A percentile compares a stretch with the other conserved stretches of the same genome.
Conservation (phyloP, 805 yeast genomes). For the Nakazawaea molendinolei region DNA sequence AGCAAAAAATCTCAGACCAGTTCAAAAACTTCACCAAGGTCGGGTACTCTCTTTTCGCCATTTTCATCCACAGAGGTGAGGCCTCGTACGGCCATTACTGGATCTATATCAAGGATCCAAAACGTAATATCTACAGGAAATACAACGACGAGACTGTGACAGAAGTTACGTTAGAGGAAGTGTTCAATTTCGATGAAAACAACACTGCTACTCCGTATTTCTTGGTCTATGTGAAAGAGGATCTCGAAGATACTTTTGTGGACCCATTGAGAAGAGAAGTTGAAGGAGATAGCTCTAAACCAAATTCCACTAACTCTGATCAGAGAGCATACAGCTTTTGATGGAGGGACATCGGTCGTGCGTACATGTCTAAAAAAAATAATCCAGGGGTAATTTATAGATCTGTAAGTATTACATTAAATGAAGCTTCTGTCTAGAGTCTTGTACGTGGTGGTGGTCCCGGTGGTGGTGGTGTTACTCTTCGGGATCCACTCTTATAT, state of each 20-base stretch:
- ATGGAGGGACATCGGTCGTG: too few relatives aligned
- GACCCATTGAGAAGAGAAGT: constrained; percentile 61
- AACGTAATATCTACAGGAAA: constrained; percentile 65
- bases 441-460: constrained; percentile 4
- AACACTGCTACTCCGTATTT: constrained; percentile 94
- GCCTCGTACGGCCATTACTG: constrained; percentile 97
- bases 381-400: too few relatives aligned
- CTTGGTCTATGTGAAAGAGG: constrained; percentile 73
- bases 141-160: constrained; percentile 95
- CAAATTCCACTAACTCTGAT: too few relatives aligned
- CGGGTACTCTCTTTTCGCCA: constrained; percentile 83
- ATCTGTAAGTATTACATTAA: too few relatives aligned
- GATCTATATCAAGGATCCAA: constrained; percentile 82
- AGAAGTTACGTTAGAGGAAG: constrained; percentile 62
- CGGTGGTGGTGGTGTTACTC: constrained; percentile 5
- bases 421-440: constrained; percentile 8
- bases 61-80: constrained; percentile 92
- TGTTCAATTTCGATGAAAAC: constrained; percentile 55
- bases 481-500: constrained; percentile 9
- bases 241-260: constrained; percentile 41
- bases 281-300: too few relatives aligned
- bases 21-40: constrained; percentile 54
- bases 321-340: too few relatives aligned
- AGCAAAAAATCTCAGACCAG: constrained; percentile 45
- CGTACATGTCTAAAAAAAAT: too few relatives aligned